Percentiles rank a stretch among this genome's conserved stretches.
phyloP scores from a whole-genome alignment of 768 basidiomycete genomes.

The Trametopsis cervina region DNA sequence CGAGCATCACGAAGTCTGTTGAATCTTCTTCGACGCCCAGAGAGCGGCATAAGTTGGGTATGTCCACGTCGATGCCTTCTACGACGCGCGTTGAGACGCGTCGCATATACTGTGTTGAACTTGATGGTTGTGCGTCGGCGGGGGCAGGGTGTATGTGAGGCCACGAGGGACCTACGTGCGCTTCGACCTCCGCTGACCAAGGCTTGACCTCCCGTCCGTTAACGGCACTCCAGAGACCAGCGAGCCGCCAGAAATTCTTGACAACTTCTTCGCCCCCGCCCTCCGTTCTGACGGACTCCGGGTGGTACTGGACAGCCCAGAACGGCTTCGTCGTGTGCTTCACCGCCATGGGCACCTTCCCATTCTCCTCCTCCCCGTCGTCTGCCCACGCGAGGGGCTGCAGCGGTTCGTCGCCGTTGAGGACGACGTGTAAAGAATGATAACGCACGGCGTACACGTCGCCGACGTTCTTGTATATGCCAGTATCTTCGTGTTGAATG shows the following conservation, averaged over 20 bases:
- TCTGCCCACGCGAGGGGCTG: constrained; percentile 69
- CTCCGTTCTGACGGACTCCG: constrained; percentile 72
- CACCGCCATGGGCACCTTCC: constrained; percentile 67
- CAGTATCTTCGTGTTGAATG: constrained; percentile 49
- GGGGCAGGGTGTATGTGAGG: constrained; percentile 33
- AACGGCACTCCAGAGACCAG: constrained; percentile 46
- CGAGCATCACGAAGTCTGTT: constrained; percentile 62
- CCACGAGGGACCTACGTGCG: constrained; percentile 49
- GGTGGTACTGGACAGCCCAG: constrained; percentile 89
- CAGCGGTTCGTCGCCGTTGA: constrained; percentile 39
- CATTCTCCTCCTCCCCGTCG: constrained; percentile 55
- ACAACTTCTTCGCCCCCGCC: constrained; percentile 64
- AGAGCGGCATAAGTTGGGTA: constrained; percentile 49
- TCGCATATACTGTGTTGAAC: neutral
- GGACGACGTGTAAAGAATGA: constrained; percentile 67
- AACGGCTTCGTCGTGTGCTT: constrained; percentile 61
- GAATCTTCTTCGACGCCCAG: constrained; percentile 53
- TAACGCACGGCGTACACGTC: constrained; percentile 63
- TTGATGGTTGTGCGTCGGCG: constrained; percentile 19
- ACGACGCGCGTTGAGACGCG: constrained; percentile 34
- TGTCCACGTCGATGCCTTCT: constrained; percentile 34
- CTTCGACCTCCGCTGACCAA: constrained; percentile 34
- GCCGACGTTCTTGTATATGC: constrained; percentile 55
- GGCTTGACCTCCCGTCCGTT: constrained; percentile 30
- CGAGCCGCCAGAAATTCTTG: constrained; percentile 68